A percentile compares a stretch with the other conserved stretches of the same genome.
Evolutionary conservation across 2,329 filamentous ascomycete genomes (phyloP).

Genomic region (Colletotrichum camelliae): DNA sequence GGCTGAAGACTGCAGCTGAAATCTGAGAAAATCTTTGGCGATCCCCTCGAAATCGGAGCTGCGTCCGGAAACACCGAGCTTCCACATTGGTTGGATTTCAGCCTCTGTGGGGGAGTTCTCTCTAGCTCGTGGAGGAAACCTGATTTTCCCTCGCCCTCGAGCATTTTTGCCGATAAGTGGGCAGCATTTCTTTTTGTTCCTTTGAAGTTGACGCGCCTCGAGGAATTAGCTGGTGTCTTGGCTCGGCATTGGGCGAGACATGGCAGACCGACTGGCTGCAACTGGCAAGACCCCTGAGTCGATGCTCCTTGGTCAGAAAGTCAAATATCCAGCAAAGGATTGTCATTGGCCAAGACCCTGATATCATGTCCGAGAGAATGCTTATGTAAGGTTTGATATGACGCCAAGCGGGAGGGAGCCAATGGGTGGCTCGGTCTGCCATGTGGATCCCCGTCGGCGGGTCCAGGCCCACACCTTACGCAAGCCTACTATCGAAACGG

Average conservation of each 20-base stretch:
- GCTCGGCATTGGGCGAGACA: neutral
- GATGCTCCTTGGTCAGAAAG: neutral
- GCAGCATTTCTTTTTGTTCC: neutral
- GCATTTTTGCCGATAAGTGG: neutral
- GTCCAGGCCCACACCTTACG: neutral
- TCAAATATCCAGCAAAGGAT: neutral
- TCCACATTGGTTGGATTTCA: neutral
- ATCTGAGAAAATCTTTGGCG: neutral
- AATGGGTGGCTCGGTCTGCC: neutral
- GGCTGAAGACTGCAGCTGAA: neutral
- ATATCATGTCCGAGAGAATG: neutral
- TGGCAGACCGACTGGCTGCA: neutral
- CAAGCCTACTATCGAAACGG: neutral
- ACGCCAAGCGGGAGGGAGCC: neutral
- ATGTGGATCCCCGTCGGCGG: neutral
- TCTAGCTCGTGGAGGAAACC: neutral
- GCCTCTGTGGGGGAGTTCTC: neutral
- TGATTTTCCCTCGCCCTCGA: neutral
- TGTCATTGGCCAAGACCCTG: neutral
- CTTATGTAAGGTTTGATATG: neutral
- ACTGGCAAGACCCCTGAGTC: neutral
- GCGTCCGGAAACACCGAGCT: neutral
- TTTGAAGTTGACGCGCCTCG: neutral
- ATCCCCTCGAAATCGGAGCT: neutral
- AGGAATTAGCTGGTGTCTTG: neutral